phyloP scores from a whole-genome alignment of 2,329 filamentous ascomycete species.

The Cercospora zeae-maydis region DNA sequence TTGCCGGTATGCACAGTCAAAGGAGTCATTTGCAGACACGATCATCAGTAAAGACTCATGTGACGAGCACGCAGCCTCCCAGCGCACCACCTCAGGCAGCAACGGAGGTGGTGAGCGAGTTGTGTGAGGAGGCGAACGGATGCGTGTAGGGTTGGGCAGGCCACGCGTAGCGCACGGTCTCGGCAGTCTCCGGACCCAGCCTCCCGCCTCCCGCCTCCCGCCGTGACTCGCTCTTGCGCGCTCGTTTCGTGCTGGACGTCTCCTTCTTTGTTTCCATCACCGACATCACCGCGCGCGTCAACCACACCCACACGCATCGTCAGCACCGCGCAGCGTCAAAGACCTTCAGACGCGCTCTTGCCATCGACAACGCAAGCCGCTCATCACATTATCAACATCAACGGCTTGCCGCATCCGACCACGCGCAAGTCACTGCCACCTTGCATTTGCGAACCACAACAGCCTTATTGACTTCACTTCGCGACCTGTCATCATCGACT shows the following conservation, averaged over 20 bases:
- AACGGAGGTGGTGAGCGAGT: not conserved
- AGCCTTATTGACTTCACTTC: conserved; percentile 9
- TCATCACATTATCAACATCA: not conserved
- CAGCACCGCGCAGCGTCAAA: conserved; percentile 13
- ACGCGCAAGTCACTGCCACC: conserved; percentile 15
- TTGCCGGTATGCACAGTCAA: too few species aligned
- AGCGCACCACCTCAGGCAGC: not conserved
- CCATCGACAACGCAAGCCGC: conserved; percentile 4
- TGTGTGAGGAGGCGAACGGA: not conserved
- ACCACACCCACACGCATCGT: conserved; percentile 7
- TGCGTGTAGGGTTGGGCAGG: not conserved
- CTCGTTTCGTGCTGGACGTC: not conserved
- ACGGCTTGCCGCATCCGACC: not conserved
- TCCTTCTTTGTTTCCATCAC: conserved; percentile 6
- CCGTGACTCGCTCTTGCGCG: not conserved
- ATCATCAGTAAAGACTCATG: too few species aligned
- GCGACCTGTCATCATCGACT: conserved; percentile 7
- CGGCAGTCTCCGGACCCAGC: not conserved
- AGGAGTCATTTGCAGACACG: too few species aligned
- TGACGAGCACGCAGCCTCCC: not conserved
- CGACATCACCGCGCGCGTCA: conserved; percentile 10
- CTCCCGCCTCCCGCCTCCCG: not conserved
- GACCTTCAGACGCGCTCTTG: conserved; percentile 8
- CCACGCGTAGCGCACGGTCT: not conserved
- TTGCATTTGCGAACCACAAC: conserved; percentile 17